These are phyloP conservation scores for Penicillium brevicompactum DNA, from an alignment of 2,329 filamentous ascomycete species.

Conservation along the genomic window DNA sequence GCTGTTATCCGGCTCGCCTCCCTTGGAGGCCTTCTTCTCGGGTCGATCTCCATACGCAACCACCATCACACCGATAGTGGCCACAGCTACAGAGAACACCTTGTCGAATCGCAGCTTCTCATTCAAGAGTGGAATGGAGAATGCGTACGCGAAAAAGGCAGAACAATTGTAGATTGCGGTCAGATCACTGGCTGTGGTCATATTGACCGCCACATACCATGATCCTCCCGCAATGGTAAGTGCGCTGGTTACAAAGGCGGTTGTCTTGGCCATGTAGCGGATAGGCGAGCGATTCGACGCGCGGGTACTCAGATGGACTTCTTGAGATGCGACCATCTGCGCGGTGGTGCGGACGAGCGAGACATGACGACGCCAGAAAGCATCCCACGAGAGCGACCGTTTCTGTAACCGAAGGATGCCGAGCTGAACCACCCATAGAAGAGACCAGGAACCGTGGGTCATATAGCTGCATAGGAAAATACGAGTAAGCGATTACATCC, in stretches of 20 bases:
- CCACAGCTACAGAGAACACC: slow-evolving; percentile 80
- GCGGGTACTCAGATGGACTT: slow-evolving; percentile 62
- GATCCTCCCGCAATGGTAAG: slow-evolving; percentile 88
- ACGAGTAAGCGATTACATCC: slow-evolving; percentile 18
- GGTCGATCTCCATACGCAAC: slow-evolving; percentile 86
- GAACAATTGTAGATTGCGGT: slow-evolving; percentile 99
- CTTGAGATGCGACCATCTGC: slow-evolving; percentile 83
- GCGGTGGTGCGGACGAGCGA: slow-evolving; percentile 66
- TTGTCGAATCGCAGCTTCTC: slow-evolving; percentile 85
- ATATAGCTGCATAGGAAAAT: slow-evolving; percentile 60
- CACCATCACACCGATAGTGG: slow-evolving; percentile 87
- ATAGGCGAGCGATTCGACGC: slow-evolving; percentile 53
- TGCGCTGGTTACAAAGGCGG: slow-evolving; percentile 77
- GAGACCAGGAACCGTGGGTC: slow-evolving; percentile 89
- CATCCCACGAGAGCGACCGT: slow-evolving; percentile 73
- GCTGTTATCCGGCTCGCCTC: slow-evolving; percentile 41
- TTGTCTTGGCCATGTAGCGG: slow-evolving; percentile 77
- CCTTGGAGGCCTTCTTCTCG: slow-evolving; percentile 51
- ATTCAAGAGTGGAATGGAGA: slow-evolving; percentile 84
- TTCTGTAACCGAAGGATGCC: slow-evolving; percentile 78
- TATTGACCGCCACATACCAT: slow-evolving; percentile 93
- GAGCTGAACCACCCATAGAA: slow-evolving; percentile 87
- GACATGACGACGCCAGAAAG: slow-evolving; percentile 79
- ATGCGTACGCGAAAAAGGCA: slow-evolving; percentile 97
- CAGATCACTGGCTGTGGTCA: slow-evolving; percentile 90